Base-by-base conservation (phyloP, 805 yeast species). In the Lachancea waltii region DNA sequence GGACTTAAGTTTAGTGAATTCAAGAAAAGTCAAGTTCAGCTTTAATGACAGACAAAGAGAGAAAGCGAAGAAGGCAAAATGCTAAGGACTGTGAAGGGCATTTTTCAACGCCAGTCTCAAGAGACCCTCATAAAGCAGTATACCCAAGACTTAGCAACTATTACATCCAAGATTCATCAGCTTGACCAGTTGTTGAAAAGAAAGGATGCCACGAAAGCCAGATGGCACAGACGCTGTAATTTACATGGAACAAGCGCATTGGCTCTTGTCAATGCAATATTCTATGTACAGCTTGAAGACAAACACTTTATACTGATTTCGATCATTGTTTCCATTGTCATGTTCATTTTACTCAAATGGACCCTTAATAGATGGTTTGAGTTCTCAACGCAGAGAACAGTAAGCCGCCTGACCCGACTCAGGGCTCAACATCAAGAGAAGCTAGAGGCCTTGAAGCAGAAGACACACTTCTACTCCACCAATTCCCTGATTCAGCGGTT, bases 391-490 rank as follows among this genome's bases (percentile, higher is more conserved):
- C 34, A 35, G 19, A 42, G 45, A 10, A 48, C 49, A 19, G 26
- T 44, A 30, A 42, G 39, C 26, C 46, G 46, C 33, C 33, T 72
- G 32, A 58, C 60, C 38, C 38, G 43, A 9, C 57, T 78, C 36
- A 60, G 63, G 40, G 65, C 64, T 17, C 57, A 66, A 33, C 85
- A 79, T 43, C 63, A 65, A 39, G 59, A 60, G 18, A 77, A 78
- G 53, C 69, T 83, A 34, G 82, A 79, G 16, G 83, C 78, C 44
- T 65, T 83, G 59, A 84, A 84, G 59, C 67, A 72, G 40, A 69
- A 75, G 51, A 83, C 95, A 11, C 81, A 84, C 47, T 90, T 77
- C 58, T 73, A 81, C 50, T 70, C 79, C 10, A 84, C 95, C 1
- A 79, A 77, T 58, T 77, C 81, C n/a, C 67, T 89, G 32, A 63